Evolutionary conservation across 2,329 filamentous ascomycete genomes (phyloP).

Genomic region (Magnaporthiopsis incrustans): DNA sequence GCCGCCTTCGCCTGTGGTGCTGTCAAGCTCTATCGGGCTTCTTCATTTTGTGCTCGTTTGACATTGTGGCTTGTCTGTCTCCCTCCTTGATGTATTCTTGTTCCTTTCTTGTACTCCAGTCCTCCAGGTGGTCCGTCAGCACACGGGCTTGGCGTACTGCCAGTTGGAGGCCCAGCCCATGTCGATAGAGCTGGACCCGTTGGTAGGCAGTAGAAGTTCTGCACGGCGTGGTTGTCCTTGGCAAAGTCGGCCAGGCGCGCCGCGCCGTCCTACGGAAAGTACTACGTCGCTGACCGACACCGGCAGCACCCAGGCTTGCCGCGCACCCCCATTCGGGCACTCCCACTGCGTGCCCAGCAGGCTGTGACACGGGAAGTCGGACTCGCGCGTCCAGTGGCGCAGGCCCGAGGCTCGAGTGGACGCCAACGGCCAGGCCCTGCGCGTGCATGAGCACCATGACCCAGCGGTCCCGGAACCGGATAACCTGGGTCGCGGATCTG

Average conservation of each 20-base stretch:
- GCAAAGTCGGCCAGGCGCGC: conserved; percentile 36
- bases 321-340: conserved; percentile 48
- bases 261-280: conserved; percentile 39
- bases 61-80: no score
- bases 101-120: conserved; percentile 33
- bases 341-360: conserved; percentile 51
- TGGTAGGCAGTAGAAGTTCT: conserved; percentile 42
- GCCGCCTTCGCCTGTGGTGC: conserved; percentile 51
- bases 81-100: conserved; percentile 21
- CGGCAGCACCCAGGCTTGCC: conserved; percentile 31
- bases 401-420: conserved; percentile 53
- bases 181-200: conserved; percentile 31
- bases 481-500: conserved; percentile 58
- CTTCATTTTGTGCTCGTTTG: not conserved
- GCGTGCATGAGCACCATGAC: conserved; percentile 49
- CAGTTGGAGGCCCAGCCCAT: conserved; percentile 53
- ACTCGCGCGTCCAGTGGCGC: conserved; percentile 47
- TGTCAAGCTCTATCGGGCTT: conserved; percentile 41
- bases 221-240: conserved; percentile 48
- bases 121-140: conserved; percentile 42
- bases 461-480: conserved; percentile 50
- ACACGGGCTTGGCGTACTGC: conserved; percentile 47
- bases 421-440: conserved; percentile 47
- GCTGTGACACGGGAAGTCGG: conserved; percentile 48
- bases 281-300: conserved; percentile 47